These are phyloP conservation scores for Pyrenochaeta sp. DNA, from an alignment of 2,329 filamentous ascomycete species.

Conservation along the genomic window DNA sequence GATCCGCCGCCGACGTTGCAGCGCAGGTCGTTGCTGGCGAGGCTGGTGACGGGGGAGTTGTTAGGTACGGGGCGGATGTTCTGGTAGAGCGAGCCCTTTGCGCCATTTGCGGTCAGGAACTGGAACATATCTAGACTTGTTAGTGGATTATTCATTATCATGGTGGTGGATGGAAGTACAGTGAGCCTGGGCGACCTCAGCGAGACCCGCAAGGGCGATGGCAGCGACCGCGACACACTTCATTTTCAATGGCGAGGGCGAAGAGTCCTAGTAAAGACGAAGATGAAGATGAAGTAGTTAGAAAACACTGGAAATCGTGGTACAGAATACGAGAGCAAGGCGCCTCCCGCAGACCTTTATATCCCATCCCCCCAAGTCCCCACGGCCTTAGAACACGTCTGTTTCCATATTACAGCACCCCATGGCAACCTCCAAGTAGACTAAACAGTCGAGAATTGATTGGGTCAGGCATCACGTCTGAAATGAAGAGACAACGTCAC, in stretches of 20 bases:
- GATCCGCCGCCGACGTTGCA: slow-evolving; percentile 46
- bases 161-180: slow-evolving; percentile 26
- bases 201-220: slow-evolving; percentile 41
- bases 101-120: slow-evolving; percentile 45
- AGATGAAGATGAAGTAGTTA: slow-evolving; percentile 6
- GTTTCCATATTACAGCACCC: slow-evolving; percentile 33
- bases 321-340: slow-evolving; percentile 11
- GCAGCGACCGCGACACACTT: slow-evolving; percentile 43
- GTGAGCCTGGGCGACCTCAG: slow-evolving; percentile 46
- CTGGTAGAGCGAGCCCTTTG: slow-evolving; percentile 43
- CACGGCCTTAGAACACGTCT: slow-evolving; percentile 6
- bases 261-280: too few relatives aligned
- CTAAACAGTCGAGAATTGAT: slow-evolving; percentile 23
- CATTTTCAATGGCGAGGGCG: slow-evolving; percentile 28
- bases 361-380: slow-evolving; percentile 16
- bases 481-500: slow-evolving; percentile 38
- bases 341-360: slow-evolving; percentile 25
- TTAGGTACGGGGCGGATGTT: slow-evolving; percentile 49
- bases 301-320: slow-evolving; percentile 6
- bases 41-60: slow-evolving; percentile 46
- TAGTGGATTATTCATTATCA: slow-evolving; percentile 3
- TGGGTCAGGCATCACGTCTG: slow-evolving; percentile 27
- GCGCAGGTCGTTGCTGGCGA: slow-evolving; percentile 41
- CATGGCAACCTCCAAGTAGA: slow-evolving; percentile 22
- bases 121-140: slow-evolving; percentile 46